Evolutionary conservation across 2,329 filamentous ascomycete species (phyloP), one percentile per base, ranked within the genome.

Genomic region (Akanthomyces uredinophilus): DNA sequence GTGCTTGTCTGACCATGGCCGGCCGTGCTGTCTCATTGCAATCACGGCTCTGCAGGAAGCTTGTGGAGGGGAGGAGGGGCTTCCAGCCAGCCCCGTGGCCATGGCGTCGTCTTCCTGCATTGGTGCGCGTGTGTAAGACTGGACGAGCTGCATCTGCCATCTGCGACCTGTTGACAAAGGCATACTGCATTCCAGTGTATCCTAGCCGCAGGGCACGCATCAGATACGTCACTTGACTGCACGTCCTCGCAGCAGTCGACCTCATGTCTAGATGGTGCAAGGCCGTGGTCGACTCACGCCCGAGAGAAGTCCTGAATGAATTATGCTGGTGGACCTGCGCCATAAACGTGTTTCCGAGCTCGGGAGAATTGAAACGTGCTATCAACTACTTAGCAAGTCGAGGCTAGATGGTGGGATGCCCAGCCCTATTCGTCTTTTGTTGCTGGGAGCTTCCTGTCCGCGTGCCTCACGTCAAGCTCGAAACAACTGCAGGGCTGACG

Each of bases 21-120:
- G 44, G 41, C 51, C 22, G 54, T 32, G 32, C 32, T 61, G 59
- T 54, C 60, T 62, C 53, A 57, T 27, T 10, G 60, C 35, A 57
- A 62, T 62, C 37, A 56, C 37, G 14, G 51, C 39, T 47, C 32
- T 46, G 27, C 44, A 5, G 32, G n/a, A 35, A 13, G n/a, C 16
- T 20, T 6, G 29, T 35, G 18, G 41, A 22, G 39, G 52, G 50
- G 49, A 32, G n/a, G 50, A 32, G 50, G 50, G 11, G 32, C 51
- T 13, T 29, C 16, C 53, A 29, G n/a, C 16, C 27, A 56, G 27
- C 22, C 24, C 41, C 22, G 29, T 8, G 5, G 11, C 18, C 29
- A 29, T 11, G 10, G 37, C 13, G 37, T 3, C 37, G 37, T 39
- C 13, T 5, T 35, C 32, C 32, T 35, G 32, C 32, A 35, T 35